phyloP scores from a whole-genome alignment of 352 stramenopile genomes.

The Globisporangium radiosum region DNA sequence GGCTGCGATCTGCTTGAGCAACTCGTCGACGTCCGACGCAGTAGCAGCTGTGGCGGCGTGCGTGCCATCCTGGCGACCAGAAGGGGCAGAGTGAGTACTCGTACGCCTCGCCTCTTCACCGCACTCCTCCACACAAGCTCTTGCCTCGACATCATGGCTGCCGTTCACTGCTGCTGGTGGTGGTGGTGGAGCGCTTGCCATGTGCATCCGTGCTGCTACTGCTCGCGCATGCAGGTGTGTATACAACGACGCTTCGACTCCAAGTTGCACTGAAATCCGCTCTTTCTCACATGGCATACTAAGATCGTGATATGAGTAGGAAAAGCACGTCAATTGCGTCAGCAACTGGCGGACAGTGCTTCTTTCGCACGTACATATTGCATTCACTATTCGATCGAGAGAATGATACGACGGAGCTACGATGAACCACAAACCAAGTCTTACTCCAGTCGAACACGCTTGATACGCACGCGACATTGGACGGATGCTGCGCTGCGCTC shows the following conservation, averaged over 20 bases:
- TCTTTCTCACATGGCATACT: neutral
- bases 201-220: neutral
- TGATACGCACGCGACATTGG: neutral
- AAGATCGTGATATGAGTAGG: too few species aligned
- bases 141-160: neutral
- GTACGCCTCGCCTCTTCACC: neutral
- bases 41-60: neutral
- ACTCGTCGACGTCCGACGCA: conserved; percentile 43
- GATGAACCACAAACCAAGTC: neutral
- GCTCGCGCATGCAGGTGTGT: neutral
- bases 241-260: neutral
- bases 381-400: neutral
- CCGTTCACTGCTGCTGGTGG: neutral
- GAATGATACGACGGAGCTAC: neutral
- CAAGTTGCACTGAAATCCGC: neutral
- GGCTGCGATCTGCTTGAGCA: conserved; percentile 43
- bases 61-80: neutral
- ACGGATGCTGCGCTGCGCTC: conserved; percentile 15
- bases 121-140: neutral
- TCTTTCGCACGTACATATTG: neutral
- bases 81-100: neutral
- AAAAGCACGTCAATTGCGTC: neutral
- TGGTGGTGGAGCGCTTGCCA: neutral
- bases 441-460: neutral
- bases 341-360: neutral